Evolutionary conservation across 2,329 filamentous ascomycete genomes (phyloP), one percentile per base, ranked within the genome.

Genomic region (Sclerotinia minor): DNA sequence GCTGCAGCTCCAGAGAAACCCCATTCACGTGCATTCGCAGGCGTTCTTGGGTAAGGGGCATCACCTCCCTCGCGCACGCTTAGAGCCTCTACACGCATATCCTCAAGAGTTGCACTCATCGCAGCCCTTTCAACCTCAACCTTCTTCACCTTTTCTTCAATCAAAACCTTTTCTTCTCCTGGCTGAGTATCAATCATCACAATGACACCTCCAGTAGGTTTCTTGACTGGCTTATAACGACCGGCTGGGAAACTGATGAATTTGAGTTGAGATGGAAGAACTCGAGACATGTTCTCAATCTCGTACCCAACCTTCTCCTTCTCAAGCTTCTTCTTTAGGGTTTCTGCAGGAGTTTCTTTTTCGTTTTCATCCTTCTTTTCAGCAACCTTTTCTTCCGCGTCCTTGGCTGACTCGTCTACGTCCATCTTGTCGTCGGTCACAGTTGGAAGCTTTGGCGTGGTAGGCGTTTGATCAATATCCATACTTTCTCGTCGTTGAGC

Each of bases 261-360:
- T 83, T 96, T 97, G 76, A 98, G 86, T 81, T 99, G 95, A 58
- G 88, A 87, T 1, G 94, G 95, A 59, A 99, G 86, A 47, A 99
- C 93, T 74, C 95, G 87, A 66, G 91, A 96, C 92, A 99, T 96
- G 83, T 99, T 99, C 77, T 95, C 92, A 70, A 99, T 86, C 72
- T 97, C 93, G 78, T 95, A 97, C 73, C 95, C 95, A 69, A 96
- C 86, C 86, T 97, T 98, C 82, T 99, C 95, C 83, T 95, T 96
- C 80, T 97, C 93, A 0, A 83, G 82, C 84, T 95, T 96, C 85
- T 96, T 97, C 86, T 94, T 97, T 49, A 83, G 81, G 19, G 89
- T 86, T 50, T 82, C 80, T 1, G 84, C 81, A 38, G 80, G 74
- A 1, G 81, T 79, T 64, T 90, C 87, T 78, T 89, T 89, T 55